Evolutionary conservation across 148 eudicot genomes (phyloP), one percentile per base, ranked within the genome.

Genomic region (Bassia scoparia): DNA sequence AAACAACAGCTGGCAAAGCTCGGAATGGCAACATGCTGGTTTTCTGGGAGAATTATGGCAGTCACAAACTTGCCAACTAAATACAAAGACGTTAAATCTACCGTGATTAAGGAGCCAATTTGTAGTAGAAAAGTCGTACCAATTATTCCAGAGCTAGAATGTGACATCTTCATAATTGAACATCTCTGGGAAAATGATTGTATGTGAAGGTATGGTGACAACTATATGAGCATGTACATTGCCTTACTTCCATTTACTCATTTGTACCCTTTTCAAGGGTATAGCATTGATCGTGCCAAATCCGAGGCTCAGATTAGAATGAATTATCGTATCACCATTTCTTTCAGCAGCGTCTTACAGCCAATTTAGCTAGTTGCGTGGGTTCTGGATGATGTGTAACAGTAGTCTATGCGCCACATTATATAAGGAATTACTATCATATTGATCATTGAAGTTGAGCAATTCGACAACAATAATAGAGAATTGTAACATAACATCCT

Each of bases 51-150:
- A 79, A 84, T 90, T 7, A 92, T 7, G n/a, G 92, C 81, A 58
- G 97, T 90, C 41, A 90, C 56, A 52, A 77, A 81, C 75, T 96
- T 96, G 24, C 99, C 99, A 61, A 96, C 83, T 60, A 96, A 83
- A 77, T 96, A n/a, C 99, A 75, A 90, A 96, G 38, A 96, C 79
- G 34, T 96, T 92, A 81, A 82, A 92, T 76, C 82, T 64, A n/a
- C n/a, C 14, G 96, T 76, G 50, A 96, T n/a, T 90, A n/a, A 95
- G 83, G 67, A 96, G 74, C n/a, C n/a, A n/a, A n/a, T n/a, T n/a
- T n/a, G n/a, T n/a, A n/a, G n/a, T n/a, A n/a, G n/a, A n/a, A 59
- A 96, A 83, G 0, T 89, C 77, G n/a, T 92, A 96, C 99, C 99
- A 96, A 80, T 96, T 97, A 96, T 15, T 97, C 99, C 0, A 97